Evolutionary conservation across 495 filamentous ascomycete genomes (phyloP), one percentile per base, ranked within the genome.

Genomic region (Xylaria bambusicola): DNA sequence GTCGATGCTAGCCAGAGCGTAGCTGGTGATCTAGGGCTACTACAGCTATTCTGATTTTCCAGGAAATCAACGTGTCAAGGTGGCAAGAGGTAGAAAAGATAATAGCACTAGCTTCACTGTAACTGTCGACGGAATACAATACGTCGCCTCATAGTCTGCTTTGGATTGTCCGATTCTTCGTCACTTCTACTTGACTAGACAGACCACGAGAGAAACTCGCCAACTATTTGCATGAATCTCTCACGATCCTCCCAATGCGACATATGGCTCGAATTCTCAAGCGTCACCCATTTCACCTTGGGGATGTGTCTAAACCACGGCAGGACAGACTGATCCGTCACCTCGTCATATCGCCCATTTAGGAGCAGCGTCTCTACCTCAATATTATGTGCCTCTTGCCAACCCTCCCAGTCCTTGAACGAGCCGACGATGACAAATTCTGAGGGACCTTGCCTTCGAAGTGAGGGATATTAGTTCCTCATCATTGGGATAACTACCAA

Each of bases 271-370:
- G 74, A 72, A 23, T 76, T 67, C 21, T 70, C 69, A 20, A 81
- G 71, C 6, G 62, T 71, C 8, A 78, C 66, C 80, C 79, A 82
- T 54, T 73, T 80, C 18, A 78, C 75, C 41, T 75, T 75, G 1
- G 64, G 47, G 29, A 80, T 78, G 2, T 64, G 40, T 13, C 66
- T 52, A 59, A 80, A 81, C 66, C 73, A 83, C 3, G 78, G 78
- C 49, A 65, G 63, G 0, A 77, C 62, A 15, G 66, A 66, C 15
- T 69, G 50, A 38, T 82, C 79, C 40, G 71, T 69, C 6, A 73
- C 76, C 53, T 80, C 76, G 52, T 85, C 82, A 38, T 80, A 78
- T 7, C 69, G 61, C 0, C 80, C 81, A 58, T 85, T 85, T 18
- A 80, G 64, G 12, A 84, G 66, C 38, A 85, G 64, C 2, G 76